Base-by-base conservation (phyloP, 2,329 filamentous ascomycete species). In the Dothistroma pini region DNA sequence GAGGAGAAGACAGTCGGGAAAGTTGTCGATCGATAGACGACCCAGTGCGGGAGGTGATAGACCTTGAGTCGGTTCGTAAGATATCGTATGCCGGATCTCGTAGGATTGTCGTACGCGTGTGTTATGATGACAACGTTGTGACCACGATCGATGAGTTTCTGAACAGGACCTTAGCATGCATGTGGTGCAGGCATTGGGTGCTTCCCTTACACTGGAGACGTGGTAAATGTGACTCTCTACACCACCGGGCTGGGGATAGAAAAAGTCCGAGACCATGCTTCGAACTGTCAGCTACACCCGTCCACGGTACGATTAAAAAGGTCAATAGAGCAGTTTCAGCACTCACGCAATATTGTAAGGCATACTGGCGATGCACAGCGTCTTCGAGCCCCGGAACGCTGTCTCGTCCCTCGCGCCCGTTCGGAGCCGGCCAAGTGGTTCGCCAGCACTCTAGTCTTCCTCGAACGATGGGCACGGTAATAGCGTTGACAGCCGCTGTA, bases 141-240 rank as follows among this genome's bases (percentile, higher is more conserved):
- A 47, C 95, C 95, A 47, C 95, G 90, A 76, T 99, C 93, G 68
- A 97, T 92, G 68, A 99, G 86, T 83, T 97, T 99, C 83, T 86
- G 67, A 21, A 25, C 44, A 41, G 21, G 19, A 25, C 51, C 55
- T 57, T 35, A 64, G 60, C 19, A 35, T 57, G 22, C 62, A 48
- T 52, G 44, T 53, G 35, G 16, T 31, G 16, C 21, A 54, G 38
- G n/a, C 11, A 16, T 9, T 29, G 10, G 29, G n/a, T 19, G 3
- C 11, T 4, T 19, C n/a, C 62, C 79, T 63, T 76, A 85, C 83
- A 60, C 89, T 91, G 34, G 93, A 95, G 47, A 99, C 83, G 77
- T 99, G 95, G 80, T 99, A 99, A 70, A 99, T 97, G 78, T 99
- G 95, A 76, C 91, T 96, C 80, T 99, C 95, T 67, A 99, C 87